Evolutionary conservation across 2,329 filamentous ascomycete species (phyloP).

Genomic region (Alternaria atra): DNA sequence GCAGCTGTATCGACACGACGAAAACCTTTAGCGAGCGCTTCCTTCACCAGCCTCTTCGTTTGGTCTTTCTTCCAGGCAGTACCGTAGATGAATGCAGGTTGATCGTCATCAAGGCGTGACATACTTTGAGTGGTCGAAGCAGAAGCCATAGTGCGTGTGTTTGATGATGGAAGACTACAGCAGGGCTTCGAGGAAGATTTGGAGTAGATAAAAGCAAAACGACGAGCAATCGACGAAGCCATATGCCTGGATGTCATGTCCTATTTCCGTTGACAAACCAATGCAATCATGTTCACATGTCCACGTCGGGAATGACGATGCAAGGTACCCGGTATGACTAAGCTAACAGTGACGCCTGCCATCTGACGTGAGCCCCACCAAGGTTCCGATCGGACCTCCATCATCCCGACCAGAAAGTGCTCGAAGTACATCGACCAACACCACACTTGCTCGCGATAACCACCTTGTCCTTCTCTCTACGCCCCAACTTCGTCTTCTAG

Average conservation of each 20-base stretch:
- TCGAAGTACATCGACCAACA: conserved; percentile 10
- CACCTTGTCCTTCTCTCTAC: neutral
- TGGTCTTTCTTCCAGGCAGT: conserved; percentile 85
- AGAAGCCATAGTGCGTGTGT: conserved; percentile 30
- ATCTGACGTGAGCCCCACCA: conserved; percentile 20
- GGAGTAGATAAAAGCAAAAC: neutral
- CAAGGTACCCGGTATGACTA: conserved; percentile 15
- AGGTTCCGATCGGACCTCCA: conserved; percentile 22
- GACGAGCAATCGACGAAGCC: too few relatives aligned
- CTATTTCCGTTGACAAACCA: too few relatives aligned
- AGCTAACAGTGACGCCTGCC: conserved; percentile 13
- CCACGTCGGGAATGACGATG: neutral
- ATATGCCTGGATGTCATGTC: neutral
- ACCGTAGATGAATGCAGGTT: conserved; percentile 70
- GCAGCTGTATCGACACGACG: conserved; percentile 79
- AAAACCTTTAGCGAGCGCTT: conserved; percentile 74
- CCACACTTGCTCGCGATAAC: neutral
- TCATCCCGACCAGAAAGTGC: conserved; percentile 24
- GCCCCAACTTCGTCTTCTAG: neutral
- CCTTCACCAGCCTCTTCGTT: conserved; percentile 72
- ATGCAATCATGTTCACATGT: neutral
- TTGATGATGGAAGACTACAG: neutral
- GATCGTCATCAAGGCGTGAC: conserved; percentile 27
- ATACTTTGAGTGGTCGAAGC: conserved; percentile 9
- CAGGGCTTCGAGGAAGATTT: neutral